Conservation (phyloP, 495 filamentous ascomycete genomes). For the Saxispiralis lemnorum region DNA sequence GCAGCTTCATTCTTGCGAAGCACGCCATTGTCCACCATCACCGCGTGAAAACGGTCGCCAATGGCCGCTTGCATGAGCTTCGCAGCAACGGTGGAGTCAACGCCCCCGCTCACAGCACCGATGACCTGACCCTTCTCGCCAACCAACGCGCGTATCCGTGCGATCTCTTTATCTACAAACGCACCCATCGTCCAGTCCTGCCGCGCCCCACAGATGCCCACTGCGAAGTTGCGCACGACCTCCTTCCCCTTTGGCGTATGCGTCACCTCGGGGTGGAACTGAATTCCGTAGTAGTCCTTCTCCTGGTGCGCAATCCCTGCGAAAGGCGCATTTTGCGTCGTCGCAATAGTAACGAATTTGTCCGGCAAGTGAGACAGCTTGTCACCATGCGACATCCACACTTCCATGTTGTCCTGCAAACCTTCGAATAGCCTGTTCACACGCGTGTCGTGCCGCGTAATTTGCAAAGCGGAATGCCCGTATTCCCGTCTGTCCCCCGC, state of each 20-base stretch:
- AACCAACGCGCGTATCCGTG: conserved; percentile 56
- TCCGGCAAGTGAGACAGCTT: conserved; percentile 58
- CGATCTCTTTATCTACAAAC: conserved; percentile 65
- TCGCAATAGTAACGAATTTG: conserved; percentile 54
- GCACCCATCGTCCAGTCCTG: conserved; percentile 68
- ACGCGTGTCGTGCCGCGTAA: conserved; percentile 36
- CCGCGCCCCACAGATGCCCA: conserved; percentile 55
- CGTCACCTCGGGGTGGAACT: conserved; percentile 78
- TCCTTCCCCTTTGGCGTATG: conserved; percentile 47
- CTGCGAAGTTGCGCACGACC: conserved; percentile 62
- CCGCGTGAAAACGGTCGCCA: conserved; percentile 72
- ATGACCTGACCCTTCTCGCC: conserved; percentile 67
- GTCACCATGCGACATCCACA: conserved; percentile 81
- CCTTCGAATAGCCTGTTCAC: conserved; percentile 57
- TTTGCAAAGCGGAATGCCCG: conserved; percentile 42
- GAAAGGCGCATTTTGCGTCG: conserved; percentile 54
- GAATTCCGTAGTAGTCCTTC: conserved; percentile 56
- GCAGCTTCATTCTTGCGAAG: conserved; percentile 76
- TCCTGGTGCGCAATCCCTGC: conserved; percentile 63
- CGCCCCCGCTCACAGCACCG: conserved; percentile 74
- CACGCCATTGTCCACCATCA: conserved; percentile 75
- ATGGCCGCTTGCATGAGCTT: conserved; percentile 71
- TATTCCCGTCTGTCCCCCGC: conserved; percentile 58
- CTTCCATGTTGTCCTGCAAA: conserved; percentile 45
- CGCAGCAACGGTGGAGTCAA: conserved; percentile 81